Conservation (phyloP, 208 protist species). For the Trypanosomatidae sp. region DNA sequence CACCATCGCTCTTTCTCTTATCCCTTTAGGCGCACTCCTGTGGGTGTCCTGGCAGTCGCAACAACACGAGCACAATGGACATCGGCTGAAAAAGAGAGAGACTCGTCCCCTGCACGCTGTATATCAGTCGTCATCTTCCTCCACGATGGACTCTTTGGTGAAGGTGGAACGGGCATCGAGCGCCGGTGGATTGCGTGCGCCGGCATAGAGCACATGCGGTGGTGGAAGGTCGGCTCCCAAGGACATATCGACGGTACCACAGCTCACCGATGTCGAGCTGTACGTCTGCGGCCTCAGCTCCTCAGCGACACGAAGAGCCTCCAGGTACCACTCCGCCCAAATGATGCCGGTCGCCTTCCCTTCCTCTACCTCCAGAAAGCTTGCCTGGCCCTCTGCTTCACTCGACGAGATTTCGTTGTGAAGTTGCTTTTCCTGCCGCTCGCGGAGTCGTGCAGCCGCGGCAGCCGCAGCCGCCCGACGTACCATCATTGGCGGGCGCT, state of each 20-base stretch:
- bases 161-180: constrained; percentile 80
- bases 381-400: neutral
- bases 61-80: neutral
- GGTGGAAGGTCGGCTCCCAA: constrained; percentile 29
- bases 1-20: neutral
- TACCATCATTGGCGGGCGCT: constrained; percentile 28
- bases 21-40: neutral
- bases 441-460: constrained; percentile 10
- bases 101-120: neutral
- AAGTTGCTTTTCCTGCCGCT: constrained; percentile 27
- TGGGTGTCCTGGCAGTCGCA: neutral
- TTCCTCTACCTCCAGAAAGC: constrained; percentile 9
- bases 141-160: constrained; percentile 84
- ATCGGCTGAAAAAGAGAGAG: neutral
- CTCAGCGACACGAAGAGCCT: constrained; percentile 26
- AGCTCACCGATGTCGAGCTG: neutral
- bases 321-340: constrained; percentile 63
- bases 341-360: constrained; percentile 13
- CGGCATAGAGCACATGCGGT: constrained; percentile 67
- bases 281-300: constrained; percentile 3
- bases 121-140: constrained; percentile 84
- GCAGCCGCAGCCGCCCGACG: constrained; percentile 10
- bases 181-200: constrained; percentile 74
- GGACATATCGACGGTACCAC: neutral
- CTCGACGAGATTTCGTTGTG: neutral